phyloP scores from a whole-genome alignment of 345 rosid genomes.

The Corchorus capsularis region DNA sequence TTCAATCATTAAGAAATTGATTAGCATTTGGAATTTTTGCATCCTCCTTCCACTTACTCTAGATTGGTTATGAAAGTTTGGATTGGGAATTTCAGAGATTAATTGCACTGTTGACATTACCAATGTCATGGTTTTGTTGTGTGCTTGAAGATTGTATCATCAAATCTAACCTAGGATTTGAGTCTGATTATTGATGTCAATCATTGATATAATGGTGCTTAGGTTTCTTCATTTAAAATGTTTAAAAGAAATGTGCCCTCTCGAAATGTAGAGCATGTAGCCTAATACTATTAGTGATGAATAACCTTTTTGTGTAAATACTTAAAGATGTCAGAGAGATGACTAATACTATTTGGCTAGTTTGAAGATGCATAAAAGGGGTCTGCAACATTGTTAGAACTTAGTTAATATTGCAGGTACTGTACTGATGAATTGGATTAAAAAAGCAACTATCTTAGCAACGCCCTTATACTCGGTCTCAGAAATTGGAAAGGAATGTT shows the following conservation, averaged over 20 bases:
- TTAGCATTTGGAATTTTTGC: background rate
- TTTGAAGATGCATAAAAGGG: no score
- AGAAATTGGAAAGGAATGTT: no score
- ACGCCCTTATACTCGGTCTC: no score
- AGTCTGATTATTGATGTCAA: background rate
- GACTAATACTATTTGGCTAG: no score
- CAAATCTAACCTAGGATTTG: background rate
- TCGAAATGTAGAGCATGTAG: background rate
- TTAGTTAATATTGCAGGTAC: no score
- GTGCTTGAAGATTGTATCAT: background rate
- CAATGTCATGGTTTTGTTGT: background rate
- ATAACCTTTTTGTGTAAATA: no score
- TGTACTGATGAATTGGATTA: no score
- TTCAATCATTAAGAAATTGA: background rate
- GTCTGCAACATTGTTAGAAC: no score
- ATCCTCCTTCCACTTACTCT: background rate
- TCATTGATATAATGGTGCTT: no score
- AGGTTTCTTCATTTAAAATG: background rate
- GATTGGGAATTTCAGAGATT: background rate
- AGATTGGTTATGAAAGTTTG: background rate
- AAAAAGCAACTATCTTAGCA: no score
- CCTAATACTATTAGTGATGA: no score
- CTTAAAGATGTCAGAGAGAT: no score
- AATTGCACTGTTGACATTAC: background rate
- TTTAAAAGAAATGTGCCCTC: background rate